Base-by-base conservation (phyloP, 108 stramenopile species). In the Cyclotella cryptica region DNA sequence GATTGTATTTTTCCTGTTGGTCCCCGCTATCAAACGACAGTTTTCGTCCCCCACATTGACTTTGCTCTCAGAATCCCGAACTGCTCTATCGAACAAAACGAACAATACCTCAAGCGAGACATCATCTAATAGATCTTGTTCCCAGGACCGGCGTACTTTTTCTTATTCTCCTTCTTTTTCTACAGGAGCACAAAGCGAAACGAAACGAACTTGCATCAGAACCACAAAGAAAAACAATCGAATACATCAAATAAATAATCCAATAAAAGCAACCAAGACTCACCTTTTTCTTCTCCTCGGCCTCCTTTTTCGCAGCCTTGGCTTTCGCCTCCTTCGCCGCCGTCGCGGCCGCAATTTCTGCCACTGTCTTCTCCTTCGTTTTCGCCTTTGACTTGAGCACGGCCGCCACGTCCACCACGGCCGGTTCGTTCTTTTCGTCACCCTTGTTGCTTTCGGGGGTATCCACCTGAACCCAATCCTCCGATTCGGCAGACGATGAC, bases 311-410 rank as follows among this genome's bases (percentile, higher is more conserved):
- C 21, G 68, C 81, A 29, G 81, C 81, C 57, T 82, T 82, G 41
- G 81, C 81, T 65, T 82, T 82, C 15, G 81, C 81, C 75, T 82
- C 81, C 54, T 64, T 76, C 41, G 81, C 81, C 9, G 81, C 81
- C 3, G 81, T 66, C 28, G 69, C 73, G 12, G 81, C 81, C 19
- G 70, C 74, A 60, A 67, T 49, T 57, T 75, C 71, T 0, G 82
- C 65, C 10, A 75, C 40, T 12, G 69, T 72, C 60, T 77, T 83
- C 11, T 55, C 46, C 49, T 58, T 71, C 47, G 68, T 42, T 14
- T 62, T 75, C 13, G 74, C 58, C 43, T 76, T 76, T 22, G 81
- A 69, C 72, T 83, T 83, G 35, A 83, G 45, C 13, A 83, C 82
- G 26, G 82, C 45, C 5, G 67, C 82, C 26, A 83, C 82, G 52